Conservation (phyloP, 2,329 filamentous ascomycete species). For the Aspergillus quadricinctus region DNA sequence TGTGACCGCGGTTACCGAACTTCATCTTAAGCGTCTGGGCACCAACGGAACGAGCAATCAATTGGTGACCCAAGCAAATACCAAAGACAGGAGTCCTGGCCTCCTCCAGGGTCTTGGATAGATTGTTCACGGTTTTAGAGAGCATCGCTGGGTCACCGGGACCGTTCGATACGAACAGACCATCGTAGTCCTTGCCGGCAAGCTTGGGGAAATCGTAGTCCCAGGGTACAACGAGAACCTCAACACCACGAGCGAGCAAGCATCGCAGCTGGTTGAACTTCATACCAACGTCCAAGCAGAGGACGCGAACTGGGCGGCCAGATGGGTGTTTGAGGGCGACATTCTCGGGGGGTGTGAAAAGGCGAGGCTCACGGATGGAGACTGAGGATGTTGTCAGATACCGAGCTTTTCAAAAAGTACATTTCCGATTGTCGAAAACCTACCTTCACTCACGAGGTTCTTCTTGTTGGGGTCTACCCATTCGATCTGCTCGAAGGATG, state of each 20-base stretch:
- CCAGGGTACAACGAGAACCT: slow-evolving; percentile 94
- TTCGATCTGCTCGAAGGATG: slow-evolving; percentile 70
- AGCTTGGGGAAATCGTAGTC: slow-evolving; percentile 82
- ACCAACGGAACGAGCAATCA: slow-evolving; percentile 82
- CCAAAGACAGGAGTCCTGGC: slow-evolving; percentile 86
- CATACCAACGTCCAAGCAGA: slow-evolving; percentile 94
- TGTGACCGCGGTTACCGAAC: slow-evolving; percentile 97
- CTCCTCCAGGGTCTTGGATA: slow-evolving; percentile 69
- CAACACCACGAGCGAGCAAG: slow-evolving; percentile 83
- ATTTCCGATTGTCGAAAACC: slow-evolving; percentile 34
- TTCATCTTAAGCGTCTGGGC: slow-evolving; percentile 93
- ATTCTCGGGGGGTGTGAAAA: slow-evolving; percentile 71
- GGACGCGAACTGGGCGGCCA: slow-evolving; percentile 77
- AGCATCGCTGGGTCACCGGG: slow-evolving; percentile 91
- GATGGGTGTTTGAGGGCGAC: slow-evolving; percentile 79
- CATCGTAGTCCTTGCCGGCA: slow-evolving; percentile 81
- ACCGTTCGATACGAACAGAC: slow-evolving; percentile 96
- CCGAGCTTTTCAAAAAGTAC: background rate
- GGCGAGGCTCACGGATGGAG: slow-evolving; percentile 78
- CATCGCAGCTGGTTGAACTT: slow-evolving; percentile 98
- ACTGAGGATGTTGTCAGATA: slow-evolving; percentile 54
- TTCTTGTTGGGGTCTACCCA: slow-evolving; percentile 90
- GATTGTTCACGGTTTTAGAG: slow-evolving; percentile 70
- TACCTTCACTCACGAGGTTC: slow-evolving; percentile 93
- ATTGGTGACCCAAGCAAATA: slow-evolving; percentile 92